Evolutionary conservation across 2,329 filamentous ascomycete species (phyloP), one percentile per base, ranked within the genome.

Genomic region (Arthrobotrys entomopaga): DNA sequence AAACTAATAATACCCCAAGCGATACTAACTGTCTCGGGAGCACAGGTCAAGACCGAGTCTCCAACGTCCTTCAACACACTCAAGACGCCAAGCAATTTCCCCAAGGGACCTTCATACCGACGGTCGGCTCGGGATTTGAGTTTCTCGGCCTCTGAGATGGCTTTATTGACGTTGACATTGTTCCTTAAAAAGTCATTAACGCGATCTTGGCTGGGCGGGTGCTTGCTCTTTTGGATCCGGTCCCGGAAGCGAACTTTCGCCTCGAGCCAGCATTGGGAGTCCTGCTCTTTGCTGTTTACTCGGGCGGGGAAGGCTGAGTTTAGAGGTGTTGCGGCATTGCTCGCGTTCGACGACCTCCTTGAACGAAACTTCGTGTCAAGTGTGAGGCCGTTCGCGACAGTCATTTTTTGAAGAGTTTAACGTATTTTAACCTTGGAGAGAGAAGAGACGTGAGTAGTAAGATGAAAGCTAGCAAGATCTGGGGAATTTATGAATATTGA

Each of bases 1-100:
- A 65, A 43, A 22, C 67, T 72, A 5, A 72, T 72, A 46, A 72
- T 59, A 16, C 53, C 67, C 67, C 67, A 72, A 4, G 67, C 67
- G 26, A 72, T 72, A 48, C 67, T 60, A 16, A 65, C 59, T 1
- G 67, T 59, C 26, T 65, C 59, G 0, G 67, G 59, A 19, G 59
- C 59, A 22, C 67, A 59, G 0, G 60, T 65, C 13, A 72, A 56
- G 38, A 72, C 59, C 1, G 59, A 46, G 53, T 72, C 67, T 34
- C 67, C 59, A 20, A 64, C 50, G 13, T 72, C 60, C 15, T 61
- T 72, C 38, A 72, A 38, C 1, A 72, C 22, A 54, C 54, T 61
- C 22, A 72, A 13, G 3, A 72, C 67, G 19, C 60, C 67, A 26
- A 72, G 42, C 16, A 72, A 43, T 42, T 61, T 65, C 13, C 60